Evolutionary conservation across 2,329 filamentous ascomycete genomes (phyloP).

Genomic region (Apiospora aurea): DNA sequence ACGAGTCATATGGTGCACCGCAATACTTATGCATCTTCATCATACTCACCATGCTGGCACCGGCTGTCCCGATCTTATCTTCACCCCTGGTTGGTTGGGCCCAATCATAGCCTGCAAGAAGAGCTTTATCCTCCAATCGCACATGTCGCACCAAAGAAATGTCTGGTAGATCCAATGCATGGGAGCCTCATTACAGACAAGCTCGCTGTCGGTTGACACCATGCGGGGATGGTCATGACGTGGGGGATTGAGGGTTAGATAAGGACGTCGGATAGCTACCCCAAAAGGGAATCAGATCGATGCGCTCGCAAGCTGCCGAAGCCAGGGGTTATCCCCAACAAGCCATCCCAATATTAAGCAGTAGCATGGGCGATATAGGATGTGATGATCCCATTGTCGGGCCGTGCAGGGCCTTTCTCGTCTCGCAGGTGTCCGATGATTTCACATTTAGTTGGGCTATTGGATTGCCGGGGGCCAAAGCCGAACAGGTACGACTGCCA

Average conservation of each 20-base stretch:
- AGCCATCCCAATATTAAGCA: background rate
- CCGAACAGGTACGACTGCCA: background rate
- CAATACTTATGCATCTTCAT: background rate
- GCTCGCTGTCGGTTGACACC: background rate
- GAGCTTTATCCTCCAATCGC: background rate
- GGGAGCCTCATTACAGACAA: background rate
- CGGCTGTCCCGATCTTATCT: background rate
- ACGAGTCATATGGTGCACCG: background rate
- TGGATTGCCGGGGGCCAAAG: background rate
- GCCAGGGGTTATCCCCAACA: background rate
- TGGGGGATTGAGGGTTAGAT: background rate
- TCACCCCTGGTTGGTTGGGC: background rate
- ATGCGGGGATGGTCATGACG: background rate
- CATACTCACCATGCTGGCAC: background rate
- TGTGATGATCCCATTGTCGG: background rate
- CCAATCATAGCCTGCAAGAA: background rate
- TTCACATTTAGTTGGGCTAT: background rate
- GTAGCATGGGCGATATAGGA: too few relatives aligned
- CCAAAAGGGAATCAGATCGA: background rate
- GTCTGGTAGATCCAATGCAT: background rate
- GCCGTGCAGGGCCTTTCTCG: background rate
- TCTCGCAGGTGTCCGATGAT: background rate
- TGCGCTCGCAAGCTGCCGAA: background rate
- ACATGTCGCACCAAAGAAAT: background rate
- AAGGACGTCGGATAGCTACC: background rate